These are phyloP conservation scores for Scheffersomyces lignicola DNA, from an alignment of 1,139 yeast genomes.

Conservation along the genomic window DNA sequence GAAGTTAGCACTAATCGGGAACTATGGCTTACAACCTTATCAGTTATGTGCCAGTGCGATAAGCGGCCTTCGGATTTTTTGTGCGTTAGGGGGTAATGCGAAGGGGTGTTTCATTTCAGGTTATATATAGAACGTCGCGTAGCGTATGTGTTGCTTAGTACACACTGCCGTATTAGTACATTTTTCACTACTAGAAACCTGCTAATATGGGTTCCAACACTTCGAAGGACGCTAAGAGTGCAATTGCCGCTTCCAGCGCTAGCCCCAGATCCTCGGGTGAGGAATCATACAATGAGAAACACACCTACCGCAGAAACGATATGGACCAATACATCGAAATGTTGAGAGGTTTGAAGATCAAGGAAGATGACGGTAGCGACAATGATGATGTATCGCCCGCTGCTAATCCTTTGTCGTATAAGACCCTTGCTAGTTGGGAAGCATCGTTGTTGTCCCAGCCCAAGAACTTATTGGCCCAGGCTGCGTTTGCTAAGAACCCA, in stretches of 20 bases:
- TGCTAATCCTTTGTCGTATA: conserved; percentile 27
- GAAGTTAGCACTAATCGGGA: too few relatives aligned
- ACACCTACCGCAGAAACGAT: background rate
- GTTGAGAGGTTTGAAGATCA: conserved; percentile 14
- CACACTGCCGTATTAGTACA: too few relatives aligned
- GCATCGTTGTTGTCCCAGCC: conserved; percentile 47
- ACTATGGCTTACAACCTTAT: background rate
- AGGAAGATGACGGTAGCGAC: conserved; percentile 8
- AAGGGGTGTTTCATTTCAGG: too few relatives aligned
- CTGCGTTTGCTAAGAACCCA: conserved; percentile 54
- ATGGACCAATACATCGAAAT: background rate
- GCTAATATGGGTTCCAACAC: background rate
- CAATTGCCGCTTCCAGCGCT: background rate
- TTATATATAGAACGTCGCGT: too few relatives aligned
- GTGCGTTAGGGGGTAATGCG: too few relatives aligned
- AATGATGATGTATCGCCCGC: conserved; percentile 1
- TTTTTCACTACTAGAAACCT: too few relatives aligned
- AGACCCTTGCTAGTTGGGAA: conserved; percentile 51
- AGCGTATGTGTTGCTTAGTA: too few relatives aligned
- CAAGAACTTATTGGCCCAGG: conserved; percentile 59
- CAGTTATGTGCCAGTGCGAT: background rate
- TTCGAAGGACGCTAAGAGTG: background rate
- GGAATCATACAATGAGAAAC: conserved; percentile 1
- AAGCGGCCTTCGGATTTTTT: too few relatives aligned
- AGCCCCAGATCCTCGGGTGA: background rate